Evolutionary conservation across 495 filamentous ascomycete species (phyloP).

Genomic region (Aspergillus avenaceus): DNA sequence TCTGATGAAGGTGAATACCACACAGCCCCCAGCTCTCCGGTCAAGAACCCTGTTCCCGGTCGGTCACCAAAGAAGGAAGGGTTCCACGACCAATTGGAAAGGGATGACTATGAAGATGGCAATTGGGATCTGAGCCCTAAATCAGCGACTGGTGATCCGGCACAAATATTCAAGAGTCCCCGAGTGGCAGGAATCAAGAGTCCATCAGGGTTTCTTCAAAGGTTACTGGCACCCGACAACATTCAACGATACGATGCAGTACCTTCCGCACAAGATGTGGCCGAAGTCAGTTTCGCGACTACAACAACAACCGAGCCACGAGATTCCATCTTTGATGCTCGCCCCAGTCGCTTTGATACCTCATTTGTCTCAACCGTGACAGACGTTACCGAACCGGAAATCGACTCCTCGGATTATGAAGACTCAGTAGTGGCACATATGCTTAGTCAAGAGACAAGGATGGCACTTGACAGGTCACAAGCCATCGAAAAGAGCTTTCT

Average conservation of each 20-base stretch:
- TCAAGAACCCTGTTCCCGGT: slow-evolving; percentile 9
- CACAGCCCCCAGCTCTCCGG: slow-evolving; percentile 38
- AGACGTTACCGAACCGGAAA: slow-evolving; percentile 23
- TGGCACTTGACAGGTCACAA: slow-evolving; percentile 9
- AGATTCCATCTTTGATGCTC: slow-evolving; percentile 11
- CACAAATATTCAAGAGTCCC: slow-evolving; percentile 6
- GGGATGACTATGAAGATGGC: background rate
- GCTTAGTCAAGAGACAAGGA: slow-evolving; percentile 20
- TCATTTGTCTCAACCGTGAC: slow-evolving; percentile 31
- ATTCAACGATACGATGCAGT: slow-evolving; percentile 14
- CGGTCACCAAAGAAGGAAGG: slow-evolving; percentile 5
- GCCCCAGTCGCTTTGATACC: slow-evolving; percentile 6
- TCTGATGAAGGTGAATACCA: slow-evolving; percentile 33
- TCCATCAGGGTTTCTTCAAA: slow-evolving; percentile 17
- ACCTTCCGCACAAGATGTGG: background rate
- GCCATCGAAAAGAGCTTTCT: background rate
- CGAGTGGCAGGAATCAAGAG: slow-evolving; percentile 2
- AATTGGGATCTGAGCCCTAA: background rate
- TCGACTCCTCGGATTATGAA: slow-evolving; percentile 26
- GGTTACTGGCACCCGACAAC: slow-evolving; percentile 17
- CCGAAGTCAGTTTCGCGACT: slow-evolving; percentile 26
- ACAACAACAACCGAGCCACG: slow-evolving; percentile 1
- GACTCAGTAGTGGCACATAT: slow-evolving; percentile 28
- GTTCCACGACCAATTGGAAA: slow-evolving; percentile 7
- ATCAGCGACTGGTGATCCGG: background rate